Evolutionary conservation across 495 filamentous ascomycete species (phyloP).

Genomic region (Glonium stellatum): DNA sequence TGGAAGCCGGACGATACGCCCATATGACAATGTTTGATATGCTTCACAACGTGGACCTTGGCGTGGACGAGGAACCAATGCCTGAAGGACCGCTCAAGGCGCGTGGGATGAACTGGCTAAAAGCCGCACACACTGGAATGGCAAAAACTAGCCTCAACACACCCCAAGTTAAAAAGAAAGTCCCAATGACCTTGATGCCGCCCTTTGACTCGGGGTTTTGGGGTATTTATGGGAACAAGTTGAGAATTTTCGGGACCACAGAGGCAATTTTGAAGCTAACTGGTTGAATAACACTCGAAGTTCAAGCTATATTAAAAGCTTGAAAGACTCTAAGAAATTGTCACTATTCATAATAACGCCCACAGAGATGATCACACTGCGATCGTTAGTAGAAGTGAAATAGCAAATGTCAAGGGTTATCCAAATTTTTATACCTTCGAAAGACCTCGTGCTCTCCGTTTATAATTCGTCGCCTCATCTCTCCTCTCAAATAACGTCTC

Average conservation of each 20-base stretch:
- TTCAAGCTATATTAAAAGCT: too few species aligned
- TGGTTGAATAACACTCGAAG: not conserved
- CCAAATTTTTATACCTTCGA: too few species aligned
- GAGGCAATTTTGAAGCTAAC: conserved; percentile 47
- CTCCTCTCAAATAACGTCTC: too few species aligned
- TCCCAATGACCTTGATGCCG: conserved; percentile 39
- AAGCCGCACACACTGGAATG: not conserved
- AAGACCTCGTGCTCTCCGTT: too few species aligned
- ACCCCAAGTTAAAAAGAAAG: conserved; percentile 4
- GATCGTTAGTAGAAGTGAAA: too few species aligned
- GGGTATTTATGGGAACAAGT: conserved; percentile 54
- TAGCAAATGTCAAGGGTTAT: too few species aligned
- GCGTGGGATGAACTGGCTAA: not conserved
- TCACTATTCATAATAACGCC: too few species aligned
- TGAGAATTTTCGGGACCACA: conserved; percentile 59
- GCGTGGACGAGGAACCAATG: not conserved
- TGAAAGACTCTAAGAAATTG: too few species aligned
- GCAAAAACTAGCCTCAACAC: not conserved
- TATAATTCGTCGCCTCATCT: too few species aligned
- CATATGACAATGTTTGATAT: conserved; percentile 13
- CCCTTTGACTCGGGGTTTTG: conserved; percentile 50
- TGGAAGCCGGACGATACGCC: conserved; percentile 13
- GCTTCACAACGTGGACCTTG: not conserved
- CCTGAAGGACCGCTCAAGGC: too few species aligned
- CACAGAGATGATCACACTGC: too few species aligned